Evolutionary conservation across 768 basidiomycete species (phyloP), one percentile per base, ranked within the genome.

Genomic region (Leccinum boreale): DNA sequence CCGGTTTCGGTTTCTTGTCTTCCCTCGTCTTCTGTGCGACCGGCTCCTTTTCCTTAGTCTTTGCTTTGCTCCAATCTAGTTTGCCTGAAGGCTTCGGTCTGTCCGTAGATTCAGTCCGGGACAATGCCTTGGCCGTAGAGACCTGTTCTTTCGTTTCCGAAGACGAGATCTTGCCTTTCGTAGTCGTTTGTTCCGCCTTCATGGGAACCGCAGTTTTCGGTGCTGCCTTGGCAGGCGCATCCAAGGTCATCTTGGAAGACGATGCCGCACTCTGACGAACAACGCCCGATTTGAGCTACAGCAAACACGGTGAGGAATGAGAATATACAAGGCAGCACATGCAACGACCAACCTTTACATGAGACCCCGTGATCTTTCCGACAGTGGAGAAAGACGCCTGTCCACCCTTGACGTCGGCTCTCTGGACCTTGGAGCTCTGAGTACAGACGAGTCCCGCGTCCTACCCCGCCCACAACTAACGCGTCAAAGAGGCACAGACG

Each of bases 61-160:
- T 82, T 26, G 81, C 80, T 61, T 81, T 85, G 69, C 83, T 81
- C 77, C 84, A 88, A 62, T 86, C 82, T 6, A 87, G 75, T 64
- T 81, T 84, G 5, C 84, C 85, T 3, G 78, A 68, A 28, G 67
- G 58, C 51, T 72, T 76, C 0, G 72, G 62, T 50, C 65, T 76
- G 65, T 66, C 69, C 46, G 56, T 71, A 8, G 58, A 29, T 42
- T 69, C 72, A 4, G 35, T 47, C 42, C 59, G 62, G 8, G 55
- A 44, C 31, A 67, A 8, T 56, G 48, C 7, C 9, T 62, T 71
- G 68, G 64, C 66, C 29, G 71, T 65, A 45, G 66, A 62, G 24
- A 58, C 58, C 17, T 65, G 64, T 26, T 64, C 64, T 48, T 74
- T 70, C 33, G 58, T 58, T 31, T 66, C 70, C 4, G 66, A 68